Evolutionary conservation across 225 moss, liverwort and hornwort species (phyloP), one percentile per base, ranked within the genome.

Genomic region (Sphagnum contortum): DNA sequence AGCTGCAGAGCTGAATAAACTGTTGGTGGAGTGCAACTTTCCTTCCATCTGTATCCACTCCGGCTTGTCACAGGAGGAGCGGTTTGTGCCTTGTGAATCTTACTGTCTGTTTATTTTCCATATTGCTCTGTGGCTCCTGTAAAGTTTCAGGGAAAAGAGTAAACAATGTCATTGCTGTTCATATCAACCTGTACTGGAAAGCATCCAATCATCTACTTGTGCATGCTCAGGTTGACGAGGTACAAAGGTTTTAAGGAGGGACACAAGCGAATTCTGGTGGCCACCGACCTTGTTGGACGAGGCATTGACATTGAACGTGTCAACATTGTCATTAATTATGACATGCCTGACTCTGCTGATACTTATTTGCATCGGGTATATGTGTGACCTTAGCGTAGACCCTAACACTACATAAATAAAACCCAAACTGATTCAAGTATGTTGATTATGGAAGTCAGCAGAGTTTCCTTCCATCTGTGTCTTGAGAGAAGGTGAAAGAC

Each of bases 211-310:
- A 60, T 29, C 12, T 44, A 3, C 50, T 49, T n/a, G 48, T 64
- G 10, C 5, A 12, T 50, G 52, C 5, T 6, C 69, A 86, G 86
- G 76, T 73, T 87, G 60, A 87, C 86, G 2, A 70, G 86, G 9
- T 87, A 87, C 73, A 82, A 87, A 48, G 86, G 86, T 1, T 87
- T 87, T 5, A 87, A 87, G 60, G 86, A 87, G 69, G 86, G 86
- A 29, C 86, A 87, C 62, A 87, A 87, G 57, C 75, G 82, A 0
- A 87, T 87, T 71, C 66, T 87, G 12, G 86, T 87, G 58, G 86
- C 86, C n/a, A 82, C 86, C 2, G 82, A 87, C 52, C 55, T 87
- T 10, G 86, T 87, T 4, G 86, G 82, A n/a, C 77, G 82, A 57
- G 86, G 82, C 61, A 82, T 87, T 51, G 82, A 87, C 57, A 87